Evolutionary conservation across 768 basidiomycete genomes (phyloP).

Genomic region (Lyophyllum atratum): DNA sequence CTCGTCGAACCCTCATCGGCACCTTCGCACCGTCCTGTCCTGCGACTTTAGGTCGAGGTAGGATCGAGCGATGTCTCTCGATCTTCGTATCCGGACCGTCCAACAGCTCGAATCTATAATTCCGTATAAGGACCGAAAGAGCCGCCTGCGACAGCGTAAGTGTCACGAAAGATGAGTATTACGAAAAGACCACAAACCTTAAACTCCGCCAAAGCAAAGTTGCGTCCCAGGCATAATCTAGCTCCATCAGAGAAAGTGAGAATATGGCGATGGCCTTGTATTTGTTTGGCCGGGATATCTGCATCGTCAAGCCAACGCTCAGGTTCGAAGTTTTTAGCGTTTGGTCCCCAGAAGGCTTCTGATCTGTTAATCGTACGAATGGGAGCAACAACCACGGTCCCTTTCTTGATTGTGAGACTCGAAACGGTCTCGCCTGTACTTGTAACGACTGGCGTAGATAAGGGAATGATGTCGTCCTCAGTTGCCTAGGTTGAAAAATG

Average conservation of each 20-base stretch:
- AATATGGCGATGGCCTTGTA: slow-evolving; percentile 52
- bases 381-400: slow-evolving; percentile 43
- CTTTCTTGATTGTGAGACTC: slow-evolving; percentile 47
- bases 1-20: slow-evolving; percentile 34
- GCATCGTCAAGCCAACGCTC: slow-evolving; percentile 58
- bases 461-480: slow-evolving; percentile 60
- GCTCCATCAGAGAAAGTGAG: slow-evolving; percentile 56
- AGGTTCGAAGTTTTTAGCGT: slow-evolving; percentile 60
- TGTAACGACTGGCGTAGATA: slow-evolving; percentile 50
- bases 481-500: slow-evolving; percentile 33
- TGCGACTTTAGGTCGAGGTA: slow-evolving; percentile 40
- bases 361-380: slow-evolving; percentile 51
- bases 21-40: slow-evolving; percentile 34
- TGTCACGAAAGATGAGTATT: not conserved
- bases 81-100: slow-evolving; percentile 42
- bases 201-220: slow-evolving; percentile 48
- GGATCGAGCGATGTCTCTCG: slow-evolving; percentile 33
- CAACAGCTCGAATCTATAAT: slow-evolving; percentile 40
- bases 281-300: slow-evolving; percentile 33
- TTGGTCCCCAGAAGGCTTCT: slow-evolving; percentile 60
- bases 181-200: slow-evolving; percentile 29
- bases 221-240: slow-evolving; percentile 48
- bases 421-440: slow-evolving; percentile 38
- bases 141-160: slow-evolving; percentile 31
- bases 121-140: slow-evolving; percentile 44